phyloP scores from a whole-genome alignment of 257 asterid species.

The Solanum ossicruentum region DNA sequence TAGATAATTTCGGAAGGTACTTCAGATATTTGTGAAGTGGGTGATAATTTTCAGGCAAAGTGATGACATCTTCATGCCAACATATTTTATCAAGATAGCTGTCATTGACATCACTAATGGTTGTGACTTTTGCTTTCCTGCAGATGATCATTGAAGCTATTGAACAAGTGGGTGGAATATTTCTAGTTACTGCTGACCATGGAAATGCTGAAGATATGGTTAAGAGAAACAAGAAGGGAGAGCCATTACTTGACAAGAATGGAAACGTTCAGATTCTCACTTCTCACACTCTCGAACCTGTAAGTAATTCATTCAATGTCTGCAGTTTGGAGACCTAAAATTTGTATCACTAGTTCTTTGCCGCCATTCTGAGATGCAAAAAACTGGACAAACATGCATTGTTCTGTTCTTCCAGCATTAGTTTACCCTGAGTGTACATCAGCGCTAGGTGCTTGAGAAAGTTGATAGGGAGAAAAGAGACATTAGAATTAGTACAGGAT shows the following conservation, averaged over 20 bases:
- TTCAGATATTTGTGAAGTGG: neutral
- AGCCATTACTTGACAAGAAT: conserved; percentile 78
- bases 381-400: neutral
- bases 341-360: neutral
- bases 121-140: neutral
- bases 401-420: neutral
- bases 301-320: conserved; percentile 21
- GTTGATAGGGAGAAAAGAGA: neutral
- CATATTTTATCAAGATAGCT: neutral
- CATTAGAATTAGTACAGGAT: neutral
- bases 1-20: neutral
- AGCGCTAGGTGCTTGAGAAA: neutral
- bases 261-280: conserved; percentile 81
- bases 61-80: neutral
- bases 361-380: neutral
- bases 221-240: conserved; percentile 94
- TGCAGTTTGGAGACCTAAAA: neutral
- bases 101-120: neutral
- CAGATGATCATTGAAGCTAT: conserved; percentile 87
- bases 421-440: neutral
- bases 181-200: conserved; percentile 94
- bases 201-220: conserved; percentile 99
- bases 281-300: conserved; percentile 88
- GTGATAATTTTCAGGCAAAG: neutral
- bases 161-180: conserved; percentile 90